Conservation (phyloP, 2,329 filamentous ascomycete genomes). For the Camillea tinctor region DNA sequence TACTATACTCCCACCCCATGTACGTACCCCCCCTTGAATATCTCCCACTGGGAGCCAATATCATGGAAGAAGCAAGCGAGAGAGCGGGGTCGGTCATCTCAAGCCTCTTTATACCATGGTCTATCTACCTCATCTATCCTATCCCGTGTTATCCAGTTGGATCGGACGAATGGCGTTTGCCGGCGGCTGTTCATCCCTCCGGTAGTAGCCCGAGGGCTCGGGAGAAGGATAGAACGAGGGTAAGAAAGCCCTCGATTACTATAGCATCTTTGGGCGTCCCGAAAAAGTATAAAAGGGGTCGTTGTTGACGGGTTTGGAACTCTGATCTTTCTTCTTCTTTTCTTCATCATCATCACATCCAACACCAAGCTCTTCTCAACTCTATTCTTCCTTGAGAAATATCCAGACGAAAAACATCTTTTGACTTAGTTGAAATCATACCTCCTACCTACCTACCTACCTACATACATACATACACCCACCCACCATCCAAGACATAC, state of each 20-base stretch:
- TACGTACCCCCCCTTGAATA: not conserved
- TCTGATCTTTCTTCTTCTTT: constrained; percentile 52
- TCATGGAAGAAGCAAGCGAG: constrained; percentile 8
- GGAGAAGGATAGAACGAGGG: constrained; percentile 6
- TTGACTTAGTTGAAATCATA: constrained; percentile 18
- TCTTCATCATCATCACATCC: constrained; percentile 39
- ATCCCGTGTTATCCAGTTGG: constrained; percentile 6
- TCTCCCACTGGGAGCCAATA: constrained; percentile 8
- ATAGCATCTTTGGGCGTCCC: not conserved
- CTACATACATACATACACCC: not conserved
- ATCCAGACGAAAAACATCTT: constrained; percentile 3
- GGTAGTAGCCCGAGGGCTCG: not conserved
- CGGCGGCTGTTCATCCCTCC: not conserved
- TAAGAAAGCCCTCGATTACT: not conserved
- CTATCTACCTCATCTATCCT: not conserved
- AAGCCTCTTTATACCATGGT: constrained; percentile 5
- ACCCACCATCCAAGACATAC: not conserved
- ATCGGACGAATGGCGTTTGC: constrained; percentile 20
- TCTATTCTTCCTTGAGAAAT: constrained; percentile 20
- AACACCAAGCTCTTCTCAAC: constrained; percentile 30
- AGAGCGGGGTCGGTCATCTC: constrained; percentile 3
- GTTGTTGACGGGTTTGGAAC: constrained; percentile 44
- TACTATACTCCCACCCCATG: not conserved
- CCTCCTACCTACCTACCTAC: constrained; percentile 7
- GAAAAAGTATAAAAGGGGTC: constrained; percentile 64